Evolutionary conservation across 345 rosid species (phyloP).

Genomic region (Euphorbia tirucalli): DNA sequence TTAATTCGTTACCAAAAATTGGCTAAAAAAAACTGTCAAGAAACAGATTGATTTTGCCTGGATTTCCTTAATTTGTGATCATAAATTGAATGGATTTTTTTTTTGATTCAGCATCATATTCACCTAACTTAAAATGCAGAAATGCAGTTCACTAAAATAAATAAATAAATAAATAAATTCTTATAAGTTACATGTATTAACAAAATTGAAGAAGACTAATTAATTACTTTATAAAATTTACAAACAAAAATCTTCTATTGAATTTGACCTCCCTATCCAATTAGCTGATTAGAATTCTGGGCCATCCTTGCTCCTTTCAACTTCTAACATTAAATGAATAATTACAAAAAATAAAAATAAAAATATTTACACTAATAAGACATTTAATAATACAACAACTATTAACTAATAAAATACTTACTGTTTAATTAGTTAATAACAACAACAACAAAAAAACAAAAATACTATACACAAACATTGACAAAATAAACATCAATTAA

Average conservation of each 20-base stretch:
- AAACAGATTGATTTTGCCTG: background rate
- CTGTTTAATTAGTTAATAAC: too few relatives aligned
- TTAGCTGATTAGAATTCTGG: constrained; percentile 10
- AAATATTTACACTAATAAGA: background rate
- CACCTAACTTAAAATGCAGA: too few relatives aligned
- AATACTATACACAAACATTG: background rate
- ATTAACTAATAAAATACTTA: too few relatives aligned
- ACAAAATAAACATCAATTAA: background rate
- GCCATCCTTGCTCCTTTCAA: background rate
- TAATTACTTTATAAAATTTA: background rate
- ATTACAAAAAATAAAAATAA: background rate
- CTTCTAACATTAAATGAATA: background rate
- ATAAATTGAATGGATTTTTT: background rate
- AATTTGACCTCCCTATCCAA: background rate
- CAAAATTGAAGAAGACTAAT: constrained; percentile 1
- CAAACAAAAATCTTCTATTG: background rate
- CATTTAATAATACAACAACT: background rate
- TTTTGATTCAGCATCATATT: background rate
- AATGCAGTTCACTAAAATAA: too few relatives aligned
- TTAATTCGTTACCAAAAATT: too few relatives aligned
- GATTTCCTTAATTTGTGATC: background rate
- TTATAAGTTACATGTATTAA: too few relatives aligned
- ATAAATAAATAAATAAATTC: background rate
- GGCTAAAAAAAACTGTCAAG: background rate
- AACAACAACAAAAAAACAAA: too few relatives aligned